Evolutionary conservation across 31 red algal species (phyloP), one percentile per base, ranked within the genome.

Genomic region (Endocladia muricata): DNA sequence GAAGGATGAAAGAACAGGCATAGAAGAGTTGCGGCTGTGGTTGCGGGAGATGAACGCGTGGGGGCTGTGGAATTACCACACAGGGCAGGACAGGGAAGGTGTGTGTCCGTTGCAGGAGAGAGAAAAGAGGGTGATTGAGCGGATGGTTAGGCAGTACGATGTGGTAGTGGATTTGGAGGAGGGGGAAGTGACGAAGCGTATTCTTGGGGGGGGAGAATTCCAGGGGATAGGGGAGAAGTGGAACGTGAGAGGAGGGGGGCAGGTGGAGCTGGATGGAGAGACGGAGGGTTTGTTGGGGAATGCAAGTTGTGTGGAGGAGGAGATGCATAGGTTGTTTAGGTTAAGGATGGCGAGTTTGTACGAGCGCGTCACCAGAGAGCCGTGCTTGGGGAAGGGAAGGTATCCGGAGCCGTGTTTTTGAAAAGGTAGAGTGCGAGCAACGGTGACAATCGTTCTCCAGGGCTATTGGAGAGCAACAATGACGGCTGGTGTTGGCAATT

Each of bases 61-160:
- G 68, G 0, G n/a, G 23, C 52, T 73, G 68, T 73, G 52, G 25
- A 73, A 56, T 0, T 73, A 73, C 28, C 68, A 73, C 32, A 73
- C 40, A 29, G 68, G 68, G 6, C 7, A 44, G 40, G 21, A 37
- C 13, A 4, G 68, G 3, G 35, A 37, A n/a, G 68, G 68, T 4
- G 41, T 42, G 17, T 73, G 68, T 21, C 68, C 68, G 6, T 49
- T 73, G 40, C 3, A 8, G 9, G 36, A 73, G 38, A 42, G 22
- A n/a, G 68, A 43, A 8, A 56, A 22, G 19, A 19, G 28, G 17
- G 23, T 22, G 23, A 43, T 73, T 37, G 35, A 4, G 23, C 17
- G 26, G 23, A 44, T 49, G 35, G 40, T 30, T 0, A 49, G 26
- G 23, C n/a, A 25, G 41, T 73, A 44, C 19, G 37, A 73, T 42